Base-by-base conservation (phyloP, 441 rosid genomes). In the Pelargonium myrrhifolium region DNA sequence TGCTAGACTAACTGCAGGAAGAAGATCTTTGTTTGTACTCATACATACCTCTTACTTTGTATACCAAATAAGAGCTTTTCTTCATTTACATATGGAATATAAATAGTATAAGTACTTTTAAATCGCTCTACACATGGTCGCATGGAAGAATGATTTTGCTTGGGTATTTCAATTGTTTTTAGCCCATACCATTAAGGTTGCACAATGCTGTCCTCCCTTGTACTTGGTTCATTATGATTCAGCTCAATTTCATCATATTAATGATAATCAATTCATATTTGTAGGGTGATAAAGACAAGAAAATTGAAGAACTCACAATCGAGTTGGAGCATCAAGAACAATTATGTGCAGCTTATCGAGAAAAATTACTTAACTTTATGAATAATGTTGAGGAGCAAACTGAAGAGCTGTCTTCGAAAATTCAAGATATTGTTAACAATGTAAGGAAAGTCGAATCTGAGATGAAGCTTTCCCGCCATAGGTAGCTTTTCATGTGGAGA, bases 241-340 rank as follows among this genome's bases (percentile, higher is more conserved):
- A 3, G 4, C 1, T 22, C 7, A 37, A 26, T 47, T 24, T 63
- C 70, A 45, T 59, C 35, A 56, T 6, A 11, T 45, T 18, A 55
- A 51, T 3, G 21, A 8, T 17, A 6, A 2, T 6, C 15, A 6
- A 6, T 51, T 51, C 58, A 51, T 17, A 51, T 42, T 71, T 70
- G 47, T 56, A 85, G 90, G 93, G 83, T 65, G 92, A 85, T 79
- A 87, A 87, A 80, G 95, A 89, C 31, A 69, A 78, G 53, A 84
- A 80, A 75, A 87, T 85, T 24, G 73, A 83, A 60, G 89, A 85
- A 73, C 72, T 85, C 68, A 80, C 83, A 17, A 83, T 83, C 1
- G 85, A 82, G 72, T 70, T 89, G 39, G 88, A 80, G 68, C 74
- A 86, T 21, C 86, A 84, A 70, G 72, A 86, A 66, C 83, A 72